These are phyloP conservation scores for Mariannaea elegans DNA, from an alignment of 2,329 filamentous ascomycete genomes.

Conservation along the genomic window DNA sequence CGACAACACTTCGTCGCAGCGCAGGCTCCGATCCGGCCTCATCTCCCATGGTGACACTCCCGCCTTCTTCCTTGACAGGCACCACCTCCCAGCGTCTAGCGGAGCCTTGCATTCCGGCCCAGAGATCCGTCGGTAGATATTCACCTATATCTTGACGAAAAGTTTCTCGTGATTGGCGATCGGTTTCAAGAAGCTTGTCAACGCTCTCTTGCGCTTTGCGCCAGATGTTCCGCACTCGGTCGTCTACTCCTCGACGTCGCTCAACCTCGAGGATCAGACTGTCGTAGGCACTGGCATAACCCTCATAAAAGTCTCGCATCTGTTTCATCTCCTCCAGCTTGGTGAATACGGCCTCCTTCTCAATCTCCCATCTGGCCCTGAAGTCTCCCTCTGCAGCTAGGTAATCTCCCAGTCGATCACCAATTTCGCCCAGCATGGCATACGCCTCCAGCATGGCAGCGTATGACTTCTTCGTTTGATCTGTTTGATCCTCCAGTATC, in stretches of 20 bases:
- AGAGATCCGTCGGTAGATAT: conserved; percentile 87
- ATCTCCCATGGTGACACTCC: conserved; percentile 11
- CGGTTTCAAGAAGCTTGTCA: conserved; percentile 77
- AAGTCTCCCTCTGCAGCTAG: conserved; percentile 72
- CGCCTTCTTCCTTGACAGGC: conserved; percentile 41
- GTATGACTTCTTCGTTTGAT: conserved; percentile 59
- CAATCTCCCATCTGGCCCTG: conserved; percentile 74
- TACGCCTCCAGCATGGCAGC: conserved; percentile 70
- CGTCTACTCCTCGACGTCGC: conserved; percentile 76
- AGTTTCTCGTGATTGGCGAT: conserved; percentile 75
- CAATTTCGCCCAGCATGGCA: conserved; percentile 72
- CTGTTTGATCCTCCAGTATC: conserved; percentile 70
- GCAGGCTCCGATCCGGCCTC: conserved; percentile 19
- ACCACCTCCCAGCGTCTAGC: conserved; percentile 62
- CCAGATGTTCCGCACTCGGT: conserved; percentile 77
- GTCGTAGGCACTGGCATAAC: conserved; percentile 86
- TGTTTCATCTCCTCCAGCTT: conserved; percentile 80
- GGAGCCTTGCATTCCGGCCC: conserved; percentile 76
- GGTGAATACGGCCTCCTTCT: conserved; percentile 72
- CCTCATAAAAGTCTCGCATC: conserved; percentile 84
- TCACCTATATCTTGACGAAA: conserved; percentile 88
- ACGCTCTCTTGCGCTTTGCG: conserved; percentile 81
- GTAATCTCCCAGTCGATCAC: conserved; percentile 70
- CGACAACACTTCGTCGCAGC: conserved; percentile 35
- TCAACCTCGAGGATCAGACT: conserved; percentile 85